Evolutionary conservation across 768 basidiomycete genomes (phyloP).

Genomic region (Naganishia kalamii): DNA sequence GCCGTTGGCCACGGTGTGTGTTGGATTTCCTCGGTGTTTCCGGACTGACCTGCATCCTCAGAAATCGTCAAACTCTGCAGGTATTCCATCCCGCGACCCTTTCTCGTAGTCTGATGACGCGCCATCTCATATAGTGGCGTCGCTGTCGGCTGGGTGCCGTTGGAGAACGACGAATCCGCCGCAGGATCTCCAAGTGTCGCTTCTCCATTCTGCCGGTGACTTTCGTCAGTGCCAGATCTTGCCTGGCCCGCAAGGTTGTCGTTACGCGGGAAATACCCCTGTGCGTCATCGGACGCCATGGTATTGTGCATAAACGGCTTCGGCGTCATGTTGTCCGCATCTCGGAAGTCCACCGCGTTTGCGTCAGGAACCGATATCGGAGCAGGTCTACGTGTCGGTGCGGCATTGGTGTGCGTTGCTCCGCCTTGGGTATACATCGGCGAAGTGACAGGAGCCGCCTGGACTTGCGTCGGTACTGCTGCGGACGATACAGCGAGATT

Average conservation of each 20-base stretch:
- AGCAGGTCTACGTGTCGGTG: not conserved
- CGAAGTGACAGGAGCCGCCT: not conserved
- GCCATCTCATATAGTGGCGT: not conserved
- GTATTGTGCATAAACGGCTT: not conserved
- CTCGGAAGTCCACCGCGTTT: not conserved
- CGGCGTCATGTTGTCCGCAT: not conserved
- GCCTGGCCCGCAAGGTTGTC: not conserved
- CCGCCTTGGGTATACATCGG: not conserved
- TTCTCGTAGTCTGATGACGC: not conserved
- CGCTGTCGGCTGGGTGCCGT: not conserved
- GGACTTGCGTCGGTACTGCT: not conserved
- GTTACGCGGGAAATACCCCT: not conserved
- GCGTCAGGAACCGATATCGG: not conserved
- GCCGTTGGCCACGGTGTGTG: not conserved
- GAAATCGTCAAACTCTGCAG: not conserved
- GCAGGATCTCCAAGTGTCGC: not conserved
- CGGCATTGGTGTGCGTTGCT: not conserved
- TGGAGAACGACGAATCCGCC: not conserved
- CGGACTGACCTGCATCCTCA: not conserved
- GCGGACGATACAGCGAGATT: not conserved
- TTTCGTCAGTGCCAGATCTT: not conserved
- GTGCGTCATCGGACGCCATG: not conserved
- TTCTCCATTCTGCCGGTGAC: not conserved
- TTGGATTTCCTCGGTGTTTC: not conserved
- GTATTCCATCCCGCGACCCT: slow-evolving; percentile 6